Evolutionary conservation across 805 yeast species (phyloP).

Genomic region (Ogataea sp.): DNA sequence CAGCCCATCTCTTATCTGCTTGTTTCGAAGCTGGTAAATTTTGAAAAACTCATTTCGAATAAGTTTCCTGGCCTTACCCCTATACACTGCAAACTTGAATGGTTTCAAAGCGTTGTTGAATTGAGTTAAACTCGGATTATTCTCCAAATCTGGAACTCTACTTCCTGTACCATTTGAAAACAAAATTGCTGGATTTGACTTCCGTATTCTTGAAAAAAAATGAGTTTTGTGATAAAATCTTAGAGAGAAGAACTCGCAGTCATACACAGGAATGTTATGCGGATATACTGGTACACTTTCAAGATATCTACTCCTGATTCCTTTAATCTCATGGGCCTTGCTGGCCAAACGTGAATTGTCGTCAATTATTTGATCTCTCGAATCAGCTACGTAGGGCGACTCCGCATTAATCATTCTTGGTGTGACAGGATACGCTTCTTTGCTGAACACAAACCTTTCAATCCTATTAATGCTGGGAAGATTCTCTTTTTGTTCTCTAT

Average conservation of each 20-base stretch:
- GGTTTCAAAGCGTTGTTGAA: constrained; percentile 5
- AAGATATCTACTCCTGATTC: too few species aligned
- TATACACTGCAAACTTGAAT: constrained; percentile 17
- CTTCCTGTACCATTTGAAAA: constrained; percentile 5
- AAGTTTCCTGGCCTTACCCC: constrained; percentile 15
- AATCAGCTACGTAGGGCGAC: too few species aligned
- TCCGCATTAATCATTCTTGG: background rate
- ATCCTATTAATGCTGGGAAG: background rate
- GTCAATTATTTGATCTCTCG: too few species aligned
- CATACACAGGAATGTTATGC: background rate
- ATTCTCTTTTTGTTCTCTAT: background rate
- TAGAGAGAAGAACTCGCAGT: background rate
- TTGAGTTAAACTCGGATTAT: too few species aligned
- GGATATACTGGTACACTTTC: too few species aligned
- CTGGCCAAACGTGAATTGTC: too few species aligned
- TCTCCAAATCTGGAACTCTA: too few species aligned
- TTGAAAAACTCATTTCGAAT: constrained; percentile 12
- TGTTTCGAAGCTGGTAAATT: constrained; percentile 3
- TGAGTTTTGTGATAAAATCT: constrained; percentile 4
- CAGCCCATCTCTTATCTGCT: constrained; percentile 17
- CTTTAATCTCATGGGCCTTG: too few species aligned
- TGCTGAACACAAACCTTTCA: background rate
- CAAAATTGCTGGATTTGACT: constrained; percentile 23
- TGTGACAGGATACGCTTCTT: background rate
- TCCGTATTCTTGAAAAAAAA: constrained; percentile 19